Base-by-base conservation (phyloP, 768 basidiomycete species). In the Tremella fuciformis region DNA sequence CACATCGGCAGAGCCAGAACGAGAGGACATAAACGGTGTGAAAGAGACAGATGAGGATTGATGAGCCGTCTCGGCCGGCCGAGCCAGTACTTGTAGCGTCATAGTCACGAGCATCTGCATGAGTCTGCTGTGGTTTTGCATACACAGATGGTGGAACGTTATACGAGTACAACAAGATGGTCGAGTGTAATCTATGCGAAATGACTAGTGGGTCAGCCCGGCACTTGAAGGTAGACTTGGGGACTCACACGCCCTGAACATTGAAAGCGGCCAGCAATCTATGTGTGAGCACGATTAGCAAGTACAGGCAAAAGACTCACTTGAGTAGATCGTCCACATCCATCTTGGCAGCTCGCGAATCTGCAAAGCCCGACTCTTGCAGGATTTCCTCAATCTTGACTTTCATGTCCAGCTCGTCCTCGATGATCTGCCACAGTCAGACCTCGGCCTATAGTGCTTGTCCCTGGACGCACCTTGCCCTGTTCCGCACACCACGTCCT, bases 341-440 rank as follows among this genome's bases (percentile, higher is more conserved):
- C 91, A 98, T 93, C 77, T 97, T 97, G 1, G 91, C 84, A 1
- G 89, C 90, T 46, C 93, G 84, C 51, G 82, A 84, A 52, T 93
- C 88, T 18, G 84, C 82, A 68, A 84, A 86, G 0, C 84, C 87
- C 3, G 85, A 84, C 52, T 88, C 85, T 6, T 80, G 77, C 19
- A 94, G 78, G 50, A 93, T 85, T 63, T 83, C 80, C 59, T 92
- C 88, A 3, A 93, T 82, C 51, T 84, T 82, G 19, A 65, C 61
- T 71, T 84, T 85, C 75, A 93, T 89, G 51, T 85, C 79, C 19
- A 85, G 80, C 47, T 83, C 83, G 57, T 88, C 86, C 47, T 87
- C 84, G 34, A 88, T 78, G 67, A 85, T 84, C 88, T 90, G 64
- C 18, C 13, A 24, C 50, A 25, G 53, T 55, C 25, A 60, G 53